A percentile compares a stretch with the other conserved stretches of the same genome.
phyloP scores from a whole-genome alignment of 2,329 filamentous ascomycete species.

The Pseudopyricularia cyperi region DNA sequence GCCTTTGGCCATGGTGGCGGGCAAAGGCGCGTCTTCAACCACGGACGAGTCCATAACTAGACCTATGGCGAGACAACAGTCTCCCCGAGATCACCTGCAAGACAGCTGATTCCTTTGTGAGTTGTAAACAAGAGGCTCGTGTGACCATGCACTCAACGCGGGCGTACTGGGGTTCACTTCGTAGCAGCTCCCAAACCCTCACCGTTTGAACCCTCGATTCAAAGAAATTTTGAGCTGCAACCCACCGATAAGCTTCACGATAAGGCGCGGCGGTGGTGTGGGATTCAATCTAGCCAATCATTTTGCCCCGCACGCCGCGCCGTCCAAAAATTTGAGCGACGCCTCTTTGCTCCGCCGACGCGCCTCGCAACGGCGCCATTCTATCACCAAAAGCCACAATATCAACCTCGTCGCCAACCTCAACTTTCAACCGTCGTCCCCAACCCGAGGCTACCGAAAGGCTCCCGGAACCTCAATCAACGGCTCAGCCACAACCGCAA shows the following conservation, averaged over 20 bases:
- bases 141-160: background rate
- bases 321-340: background rate
- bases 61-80: background rate
- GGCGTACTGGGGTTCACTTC: background rate
- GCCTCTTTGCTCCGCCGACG: background rate
- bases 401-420: too few species aligned
- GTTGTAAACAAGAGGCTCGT: background rate
- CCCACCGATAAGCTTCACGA: slow-evolving; percentile 3
- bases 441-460: background rate
- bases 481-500: slow-evolving; percentile 18
- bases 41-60: background rate
- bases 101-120: background rate
- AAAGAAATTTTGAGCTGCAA: slow-evolving; percentile 4
- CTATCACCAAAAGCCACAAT: too few species aligned
- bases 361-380: too few species aligned
- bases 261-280: slow-evolving; percentile 1
- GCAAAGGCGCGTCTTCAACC: background rate
- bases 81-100: background rate
- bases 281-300: background rate
- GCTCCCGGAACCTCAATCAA: background rate
- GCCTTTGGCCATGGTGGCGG: slow-evolving; percentile 4
- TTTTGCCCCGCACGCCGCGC: background rate
- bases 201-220: background rate
- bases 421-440: background rate
- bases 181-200: background rate